Percentiles rank a stretch among this genome's conserved stretches.
These are phyloP conservation scores for Papiliotrema flavescens DNA, from an alignment of 1,284 basidiomycete species.

Conservation along the genomic window DNA sequence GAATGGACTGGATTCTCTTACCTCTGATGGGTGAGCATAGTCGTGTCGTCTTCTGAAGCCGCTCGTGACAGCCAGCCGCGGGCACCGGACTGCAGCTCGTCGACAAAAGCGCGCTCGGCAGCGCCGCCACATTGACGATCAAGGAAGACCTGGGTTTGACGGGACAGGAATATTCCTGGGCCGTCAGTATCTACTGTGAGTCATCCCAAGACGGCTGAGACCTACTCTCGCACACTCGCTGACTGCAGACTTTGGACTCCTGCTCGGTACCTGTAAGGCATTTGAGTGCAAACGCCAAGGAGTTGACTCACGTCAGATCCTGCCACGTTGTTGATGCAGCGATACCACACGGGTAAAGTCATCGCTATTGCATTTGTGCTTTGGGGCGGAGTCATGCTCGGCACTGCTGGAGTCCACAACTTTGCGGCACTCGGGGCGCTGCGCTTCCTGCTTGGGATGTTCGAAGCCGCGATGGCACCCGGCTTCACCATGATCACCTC, in stretches of 20 bases:
- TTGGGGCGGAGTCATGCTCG: conserved; percentile 20
- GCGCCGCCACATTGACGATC: neutral
- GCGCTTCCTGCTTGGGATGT: conserved; percentile 26
- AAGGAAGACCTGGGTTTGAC: neutral
- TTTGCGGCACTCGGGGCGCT: conserved; percentile 21
- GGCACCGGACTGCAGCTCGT: neutral
- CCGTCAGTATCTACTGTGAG: neutral
- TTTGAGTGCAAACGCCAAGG: too few species aligned
- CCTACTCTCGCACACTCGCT: too few species aligned
- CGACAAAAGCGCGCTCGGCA: neutral
- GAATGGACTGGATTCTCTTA: neutral
- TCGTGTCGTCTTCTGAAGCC: neutral
- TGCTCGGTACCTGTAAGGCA: neutral
- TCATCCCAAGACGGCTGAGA: neutral
- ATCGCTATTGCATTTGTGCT: conserved; percentile 14
- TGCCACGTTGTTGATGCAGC: neutral
- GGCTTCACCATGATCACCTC: conserved; percentile 21
- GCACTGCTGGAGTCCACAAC: conserved; percentile 17
- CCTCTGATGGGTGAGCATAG: neutral
- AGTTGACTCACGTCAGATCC: neutral
- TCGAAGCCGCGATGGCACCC: conserved; percentile 25
- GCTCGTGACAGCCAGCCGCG: neutral
- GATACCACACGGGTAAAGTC: conserved; percentile 1
- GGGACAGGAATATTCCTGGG: neutral
- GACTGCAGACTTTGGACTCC: neutral